Evolutionary conservation across 768 basidiomycete genomes (phyloP).

Genomic region (Leccinum boreale): DNA sequence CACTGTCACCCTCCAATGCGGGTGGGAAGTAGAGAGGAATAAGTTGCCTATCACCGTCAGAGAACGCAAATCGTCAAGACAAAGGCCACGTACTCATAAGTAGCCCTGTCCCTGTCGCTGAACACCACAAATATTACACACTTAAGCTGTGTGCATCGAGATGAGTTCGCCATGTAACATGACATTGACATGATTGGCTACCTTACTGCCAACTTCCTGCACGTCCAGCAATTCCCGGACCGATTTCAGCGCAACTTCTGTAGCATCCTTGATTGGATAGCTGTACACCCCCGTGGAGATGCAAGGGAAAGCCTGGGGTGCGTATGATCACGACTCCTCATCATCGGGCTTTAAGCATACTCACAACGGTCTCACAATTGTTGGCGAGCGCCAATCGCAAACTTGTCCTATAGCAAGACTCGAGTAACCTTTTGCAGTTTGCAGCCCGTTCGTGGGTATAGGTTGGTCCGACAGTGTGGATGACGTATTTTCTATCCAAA

Average conservation of each 20-base stretch:
- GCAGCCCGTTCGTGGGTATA: constrained; percentile 41
- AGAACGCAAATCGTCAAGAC: background rate
- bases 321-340: background rate
- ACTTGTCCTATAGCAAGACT: constrained; percentile 66
- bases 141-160: constrained; percentile 45
- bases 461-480: constrained; percentile 80
- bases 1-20: background rate
- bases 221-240: constrained; percentile 58
- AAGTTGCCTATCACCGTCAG: constrained; percentile 34
- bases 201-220: constrained; percentile 42
- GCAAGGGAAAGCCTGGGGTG: constrained; percentile 67
- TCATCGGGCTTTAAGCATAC: background rate
- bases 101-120: constrained; percentile 54
- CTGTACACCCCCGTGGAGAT: constrained; percentile 80
- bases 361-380: constrained; percentile 61
- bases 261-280: constrained; percentile 73
- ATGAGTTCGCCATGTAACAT: background rate
- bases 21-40: constrained; percentile 66
- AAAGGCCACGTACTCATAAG: constrained; percentile 56
- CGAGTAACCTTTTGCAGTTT: constrained; percentile 50
- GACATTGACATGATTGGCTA: constrained; percentile 9
- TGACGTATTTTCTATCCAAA: constrained; percentile 55
- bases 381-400: constrained; percentile 60
- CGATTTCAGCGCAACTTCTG: constrained; percentile 61
- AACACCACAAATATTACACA: constrained; percentile 75